A percentile compares a stretch with the other conserved stretches of the same genome.
Conservation (phyloP, 2,329 filamentous ascomycete species). For the Beauveria sp. region DNA sequence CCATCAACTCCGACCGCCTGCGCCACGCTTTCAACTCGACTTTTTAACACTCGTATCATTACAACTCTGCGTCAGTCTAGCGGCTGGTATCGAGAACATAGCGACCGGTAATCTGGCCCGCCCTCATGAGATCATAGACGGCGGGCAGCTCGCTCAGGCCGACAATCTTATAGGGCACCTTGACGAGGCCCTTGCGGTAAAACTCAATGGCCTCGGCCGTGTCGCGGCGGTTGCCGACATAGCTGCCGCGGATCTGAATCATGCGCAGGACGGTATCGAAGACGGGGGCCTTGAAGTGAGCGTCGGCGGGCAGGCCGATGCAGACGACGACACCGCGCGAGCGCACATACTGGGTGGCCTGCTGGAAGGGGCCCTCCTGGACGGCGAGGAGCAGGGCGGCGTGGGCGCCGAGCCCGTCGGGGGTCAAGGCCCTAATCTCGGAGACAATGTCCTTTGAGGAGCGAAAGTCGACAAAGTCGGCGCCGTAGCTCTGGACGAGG, state of each 20-base stretch:
- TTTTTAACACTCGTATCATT: background rate
- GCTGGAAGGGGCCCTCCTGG: constrained; percentile 88
- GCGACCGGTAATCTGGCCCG: constrained; percentile 66
- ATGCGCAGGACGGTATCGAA: constrained; percentile 85
- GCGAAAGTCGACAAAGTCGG: constrained; percentile 74
- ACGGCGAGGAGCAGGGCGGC: constrained; percentile 83
- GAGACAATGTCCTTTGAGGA: constrained; percentile 69
- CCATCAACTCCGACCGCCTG: background rate
- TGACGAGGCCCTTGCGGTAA: constrained; percentile 75
- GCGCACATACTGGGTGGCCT: constrained; percentile 82
- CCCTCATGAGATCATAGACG: constrained; percentile 70
- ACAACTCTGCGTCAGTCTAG: background rate
- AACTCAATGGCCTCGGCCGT: constrained; percentile 86
- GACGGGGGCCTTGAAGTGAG: constrained; percentile 74
- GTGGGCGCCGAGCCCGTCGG: constrained; percentile 73
- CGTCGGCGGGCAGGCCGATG: constrained; percentile 79
- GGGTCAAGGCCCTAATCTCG: constrained; percentile 74
- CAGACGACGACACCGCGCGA: constrained; percentile 76
- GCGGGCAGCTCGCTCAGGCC: constrained; percentile 71
- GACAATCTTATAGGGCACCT: constrained; percentile 77
- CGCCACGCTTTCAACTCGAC: background rate
- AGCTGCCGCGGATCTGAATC: constrained; percentile 87
- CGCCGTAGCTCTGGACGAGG: constrained; percentile 64
- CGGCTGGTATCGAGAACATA: constrained; percentile 68
- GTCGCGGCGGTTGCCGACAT: constrained; percentile 89